Conservation (phyloP, 306 rosid species). For the Prunus kanzakura region DNA sequence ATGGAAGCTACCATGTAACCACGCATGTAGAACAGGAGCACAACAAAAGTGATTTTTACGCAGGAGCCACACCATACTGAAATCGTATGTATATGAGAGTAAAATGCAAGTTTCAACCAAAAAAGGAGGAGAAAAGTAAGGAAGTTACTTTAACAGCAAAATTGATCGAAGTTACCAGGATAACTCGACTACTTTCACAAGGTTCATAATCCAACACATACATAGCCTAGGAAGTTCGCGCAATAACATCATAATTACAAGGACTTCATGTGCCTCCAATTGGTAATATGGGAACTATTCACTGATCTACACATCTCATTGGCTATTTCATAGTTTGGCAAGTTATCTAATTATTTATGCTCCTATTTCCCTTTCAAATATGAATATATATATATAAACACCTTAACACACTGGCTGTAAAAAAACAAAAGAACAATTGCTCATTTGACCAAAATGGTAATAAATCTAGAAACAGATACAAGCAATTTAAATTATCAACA, state of each 20-base stretch:
- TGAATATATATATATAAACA: too few relatives aligned
- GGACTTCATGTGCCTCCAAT: background rate
- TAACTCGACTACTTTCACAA: background rate
- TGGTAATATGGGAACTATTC: background rate
- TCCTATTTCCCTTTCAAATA: background rate
- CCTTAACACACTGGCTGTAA: background rate
- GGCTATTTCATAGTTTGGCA: background rate
- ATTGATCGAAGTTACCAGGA: background rate
- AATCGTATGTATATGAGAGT: background rate
- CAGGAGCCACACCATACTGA: background rate
- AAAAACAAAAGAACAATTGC: background rate
- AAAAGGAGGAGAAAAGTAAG: background rate
- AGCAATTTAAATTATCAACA: background rate
- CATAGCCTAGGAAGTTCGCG: background rate
- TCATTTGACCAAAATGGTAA: background rate
- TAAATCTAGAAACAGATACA: background rate
- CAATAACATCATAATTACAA: background rate
- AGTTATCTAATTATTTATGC: background rate
- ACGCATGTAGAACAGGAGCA: background rate
- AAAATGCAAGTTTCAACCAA: too few relatives aligned
- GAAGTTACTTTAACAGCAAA: background rate
- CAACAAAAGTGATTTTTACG: background rate
- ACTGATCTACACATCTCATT: background rate
- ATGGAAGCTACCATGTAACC: constrained; percentile 9
- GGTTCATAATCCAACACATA: background rate